Conservation (phyloP, 1,139 yeast genomes). For the Geotrichum reessii region DNA sequence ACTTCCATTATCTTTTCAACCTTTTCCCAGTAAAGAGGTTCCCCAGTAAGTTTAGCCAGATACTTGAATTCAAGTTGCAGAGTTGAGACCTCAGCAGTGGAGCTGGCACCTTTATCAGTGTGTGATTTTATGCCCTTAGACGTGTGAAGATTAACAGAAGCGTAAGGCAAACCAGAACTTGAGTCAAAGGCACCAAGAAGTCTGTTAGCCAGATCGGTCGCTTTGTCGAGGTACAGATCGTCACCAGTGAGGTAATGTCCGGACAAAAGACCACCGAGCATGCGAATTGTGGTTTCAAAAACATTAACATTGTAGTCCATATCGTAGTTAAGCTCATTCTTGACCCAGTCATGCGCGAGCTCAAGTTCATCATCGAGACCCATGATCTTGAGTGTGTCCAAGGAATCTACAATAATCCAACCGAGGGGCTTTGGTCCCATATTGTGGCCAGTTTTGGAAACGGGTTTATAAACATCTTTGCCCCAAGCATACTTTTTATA, state of each 20-base stretch:
- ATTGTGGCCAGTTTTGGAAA: slow-evolving; percentile 57
- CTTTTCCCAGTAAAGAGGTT: slow-evolving; percentile 66
- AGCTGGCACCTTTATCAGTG: slow-evolving; percentile 61
- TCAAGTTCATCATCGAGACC: slow-evolving; percentile 59
- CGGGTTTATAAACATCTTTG: slow-evolving; percentile 59
- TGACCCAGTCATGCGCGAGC: slow-evolving; percentile 71
- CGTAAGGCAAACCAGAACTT: slow-evolving; percentile 64
- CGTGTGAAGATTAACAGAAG: slow-evolving; percentile 66
- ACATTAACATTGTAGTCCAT: slow-evolving; percentile 74
- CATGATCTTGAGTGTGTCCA: slow-evolving; percentile 83
- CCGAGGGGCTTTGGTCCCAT: slow-evolving; percentile 86
- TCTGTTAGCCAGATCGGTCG: slow-evolving; percentile 58
- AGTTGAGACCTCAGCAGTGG: slow-evolving; percentile 89
- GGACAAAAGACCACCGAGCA: slow-evolving; percentile 86
- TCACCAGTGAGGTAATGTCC: slow-evolving; percentile 71
- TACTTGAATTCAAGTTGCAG: slow-evolving; percentile 86
- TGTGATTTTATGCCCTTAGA: slow-evolving; percentile 58
- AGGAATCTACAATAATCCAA: slow-evolving; percentile 88
- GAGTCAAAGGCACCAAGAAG: slow-evolving; percentile 61
- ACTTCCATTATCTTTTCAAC: slow-evolving; percentile 65
- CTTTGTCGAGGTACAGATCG: slow-evolving; percentile 68
- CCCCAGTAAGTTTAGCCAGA: slow-evolving; percentile 74
- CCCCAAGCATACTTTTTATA: slow-evolving; percentile 84
- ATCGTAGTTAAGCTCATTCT: slow-evolving; percentile 50
- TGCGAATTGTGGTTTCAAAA: slow-evolving; percentile 88